These are phyloP conservation scores for Logfia minima DNA, from an alignment of 129 eudicot species.

Conservation along the genomic window DNA sequence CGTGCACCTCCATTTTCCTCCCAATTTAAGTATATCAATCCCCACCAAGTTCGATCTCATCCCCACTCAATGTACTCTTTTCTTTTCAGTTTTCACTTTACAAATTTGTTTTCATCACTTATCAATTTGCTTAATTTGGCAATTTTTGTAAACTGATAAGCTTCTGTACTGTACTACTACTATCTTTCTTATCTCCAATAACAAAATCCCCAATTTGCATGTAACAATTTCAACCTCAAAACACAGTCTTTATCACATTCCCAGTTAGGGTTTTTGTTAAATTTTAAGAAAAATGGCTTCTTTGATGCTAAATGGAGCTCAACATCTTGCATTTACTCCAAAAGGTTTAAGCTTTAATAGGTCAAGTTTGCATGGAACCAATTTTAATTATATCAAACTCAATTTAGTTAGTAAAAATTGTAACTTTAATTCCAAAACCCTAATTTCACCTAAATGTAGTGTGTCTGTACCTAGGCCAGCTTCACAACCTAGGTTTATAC, in stretches of 20 bases:
- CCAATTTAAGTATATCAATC: background rate
- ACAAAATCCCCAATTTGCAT: slow-evolving; percentile 21
- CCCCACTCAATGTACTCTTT: background rate
- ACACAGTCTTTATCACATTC: slow-evolving; percentile 15
- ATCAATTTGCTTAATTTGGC: background rate
- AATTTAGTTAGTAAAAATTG: slow-evolving; percentile 25
- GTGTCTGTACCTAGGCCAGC: slow-evolving; percentile 63
- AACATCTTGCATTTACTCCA: slow-evolving; percentile 44
- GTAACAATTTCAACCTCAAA: slow-evolving; percentile 3
- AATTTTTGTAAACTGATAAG: background rate
- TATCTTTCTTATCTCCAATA: slow-evolving; percentile 2
- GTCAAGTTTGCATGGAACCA: slow-evolving; percentile 37
- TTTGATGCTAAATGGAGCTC: slow-evolving; percentile 61
- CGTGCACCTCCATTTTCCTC: background rate
- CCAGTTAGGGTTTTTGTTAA: slow-evolving; percentile 17
- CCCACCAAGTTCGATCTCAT: slow-evolving; percentile 3
- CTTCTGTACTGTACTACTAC: background rate
- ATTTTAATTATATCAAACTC: slow-evolving; percentile 33
- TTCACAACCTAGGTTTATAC: slow-evolving; percentile 83
- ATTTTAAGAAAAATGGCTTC: slow-evolving; percentile 54
- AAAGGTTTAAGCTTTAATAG: slow-evolving; percentile 45
- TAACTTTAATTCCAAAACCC: slow-evolving; percentile 28
- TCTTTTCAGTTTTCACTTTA: background rate
- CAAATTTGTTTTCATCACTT: background rate
- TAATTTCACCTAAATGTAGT: slow-evolving; percentile 50